Conservation (phyloP, 169 alveolate species). For the Perkinsus olseni region DNA sequence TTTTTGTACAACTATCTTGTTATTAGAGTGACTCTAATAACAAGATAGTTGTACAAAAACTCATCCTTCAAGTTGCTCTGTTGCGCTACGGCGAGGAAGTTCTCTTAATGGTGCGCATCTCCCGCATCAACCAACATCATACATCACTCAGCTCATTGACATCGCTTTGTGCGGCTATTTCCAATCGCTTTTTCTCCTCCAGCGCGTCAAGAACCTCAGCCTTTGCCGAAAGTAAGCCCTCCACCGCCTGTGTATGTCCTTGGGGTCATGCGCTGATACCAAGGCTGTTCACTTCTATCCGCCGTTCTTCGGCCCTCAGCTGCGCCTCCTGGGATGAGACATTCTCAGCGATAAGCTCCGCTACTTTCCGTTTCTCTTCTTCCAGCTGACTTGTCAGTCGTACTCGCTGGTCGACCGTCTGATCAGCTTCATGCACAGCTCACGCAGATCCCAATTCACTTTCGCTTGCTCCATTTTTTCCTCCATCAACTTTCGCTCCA, state of each 20-base stretch:
- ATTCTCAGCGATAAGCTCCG: neutral
- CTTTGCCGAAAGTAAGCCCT: neutral
- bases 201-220: neutral
- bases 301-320: neutral
- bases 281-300: neutral
- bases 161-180: neutral
- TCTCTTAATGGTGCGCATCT: neutral
- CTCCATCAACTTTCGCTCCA: neutral
- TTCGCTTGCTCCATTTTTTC: neutral
- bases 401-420: neutral
- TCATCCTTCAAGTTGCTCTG: too few relatives aligned
- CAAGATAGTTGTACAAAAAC: too few relatives aligned
- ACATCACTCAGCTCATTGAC: neutral
- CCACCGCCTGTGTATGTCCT: neutral
- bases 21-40: too few relatives aligned
- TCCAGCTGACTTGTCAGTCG: neutral
- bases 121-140: neutral
- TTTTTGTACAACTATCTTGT: too few relatives aligned
- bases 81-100: too few relatives aligned
- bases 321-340: neutral
- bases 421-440: neutral
- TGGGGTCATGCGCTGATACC: too few relatives aligned
- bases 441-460: neutral
- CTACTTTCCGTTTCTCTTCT: neutral
- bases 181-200: neutral